phyloP scores from a whole-genome alignment of 2,329 filamentous ascomycete genomes.

The Zalaria sp. region DNA sequence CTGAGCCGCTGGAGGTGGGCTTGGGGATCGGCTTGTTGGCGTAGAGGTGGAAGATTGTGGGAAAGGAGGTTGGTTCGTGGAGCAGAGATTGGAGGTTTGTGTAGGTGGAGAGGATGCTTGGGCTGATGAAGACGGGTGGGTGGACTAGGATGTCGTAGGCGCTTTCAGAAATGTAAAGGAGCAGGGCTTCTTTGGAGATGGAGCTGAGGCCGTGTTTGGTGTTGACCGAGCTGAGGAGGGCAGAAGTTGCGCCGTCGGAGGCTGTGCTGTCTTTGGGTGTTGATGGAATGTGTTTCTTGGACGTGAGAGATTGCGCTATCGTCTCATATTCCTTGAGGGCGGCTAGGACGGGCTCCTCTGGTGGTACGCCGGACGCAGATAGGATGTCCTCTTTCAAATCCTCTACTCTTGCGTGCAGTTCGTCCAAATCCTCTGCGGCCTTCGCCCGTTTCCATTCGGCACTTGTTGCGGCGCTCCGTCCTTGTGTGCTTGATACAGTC shows the following conservation, averaged over 20 bases:
- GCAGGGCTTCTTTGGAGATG: slow-evolving; percentile 19
- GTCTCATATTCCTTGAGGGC: slow-evolving; percentile 2
- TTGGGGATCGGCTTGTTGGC: slow-evolving; percentile 66
- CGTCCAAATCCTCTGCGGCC: slow-evolving; percentile 1
- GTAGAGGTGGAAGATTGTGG: slow-evolving; percentile 68
- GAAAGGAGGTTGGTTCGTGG: slow-evolving; percentile 59
- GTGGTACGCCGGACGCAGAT: slow-evolving; percentile 3
- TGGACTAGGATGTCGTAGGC: slow-evolving; percentile 61
- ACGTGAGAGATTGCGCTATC: slow-evolving; percentile 14
- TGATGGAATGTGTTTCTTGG: slow-evolving; percentile 12
- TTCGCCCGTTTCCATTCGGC: no score
- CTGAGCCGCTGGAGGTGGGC: slow-evolving; percentile 29
- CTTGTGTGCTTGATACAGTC: neutral
- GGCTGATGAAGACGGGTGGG: slow-evolving; percentile 67
- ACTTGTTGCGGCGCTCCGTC: no score
- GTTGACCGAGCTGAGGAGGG: slow-evolving; percentile 36
- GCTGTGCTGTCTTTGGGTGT: slow-evolving; percentile 1
- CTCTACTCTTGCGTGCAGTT: slow-evolving; percentile 3
- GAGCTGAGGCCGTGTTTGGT: slow-evolving; percentile 16
- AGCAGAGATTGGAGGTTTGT: slow-evolving; percentile 63
- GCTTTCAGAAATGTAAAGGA: slow-evolving; percentile 34
- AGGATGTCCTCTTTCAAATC: slow-evolving; percentile 4
- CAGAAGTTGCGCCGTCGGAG: slow-evolving; percentile 35
- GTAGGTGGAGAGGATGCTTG: slow-evolving; percentile 57
- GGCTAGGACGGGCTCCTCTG: slow-evolving; percentile 5